Percentiles rank a stretch among this genome's conserved stretches.
Evolutionary conservation across 2,329 filamentous ascomycete genomes (phyloP).

Genomic region (Leptodontidium sp.): DNA sequence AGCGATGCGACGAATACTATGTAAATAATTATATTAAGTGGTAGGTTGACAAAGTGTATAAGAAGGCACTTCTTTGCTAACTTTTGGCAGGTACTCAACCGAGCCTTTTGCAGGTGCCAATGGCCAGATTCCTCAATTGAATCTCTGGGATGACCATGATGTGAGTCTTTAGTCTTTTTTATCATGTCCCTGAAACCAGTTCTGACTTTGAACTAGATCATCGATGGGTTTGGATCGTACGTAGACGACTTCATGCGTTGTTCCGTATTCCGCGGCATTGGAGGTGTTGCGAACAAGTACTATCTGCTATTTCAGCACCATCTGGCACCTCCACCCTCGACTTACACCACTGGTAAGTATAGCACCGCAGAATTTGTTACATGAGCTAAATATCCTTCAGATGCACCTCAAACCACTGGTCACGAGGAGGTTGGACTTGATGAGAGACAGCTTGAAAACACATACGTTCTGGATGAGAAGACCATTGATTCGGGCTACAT

Average conservation of each 20-base stretch:
- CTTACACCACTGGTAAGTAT: conserved; percentile 76
- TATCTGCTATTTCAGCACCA: conserved; percentile 99
- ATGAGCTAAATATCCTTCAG: conserved; percentile 38
- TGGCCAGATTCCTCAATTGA: conserved; percentile 92
- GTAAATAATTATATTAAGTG: conserved; percentile 85
- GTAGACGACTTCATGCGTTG: conserved; percentile 93
- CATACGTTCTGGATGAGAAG: conserved; percentile 72
- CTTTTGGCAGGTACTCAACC: conserved; percentile 70
- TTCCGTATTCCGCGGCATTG: conserved; percentile 89
- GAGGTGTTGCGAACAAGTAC: conserved; percentile 94
- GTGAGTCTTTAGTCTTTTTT: conserved; percentile 54
- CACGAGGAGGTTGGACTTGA: conserved; percentile 68
- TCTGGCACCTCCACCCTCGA: conserved; percentile 82
- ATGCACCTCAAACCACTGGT: conserved; percentile 63
- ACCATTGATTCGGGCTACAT: conserved; percentile 71
- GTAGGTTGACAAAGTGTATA: conserved; percentile 50
- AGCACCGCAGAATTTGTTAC: background rate
- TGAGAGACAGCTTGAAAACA: conserved; percentile 75
- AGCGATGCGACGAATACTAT: conserved; percentile 89
- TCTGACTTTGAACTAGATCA: conserved; percentile 59
- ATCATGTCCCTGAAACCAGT: background rate
- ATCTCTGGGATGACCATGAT: conserved; percentile 98
- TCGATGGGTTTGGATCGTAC: conserved; percentile 94
- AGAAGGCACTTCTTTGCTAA: conserved; percentile 1
- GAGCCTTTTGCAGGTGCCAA: conserved; percentile 88